These are phyloP conservation scores for Combretum micranthum DNA, from an alignment of 345 rosid genomes.

Conservation along the genomic window DNA sequence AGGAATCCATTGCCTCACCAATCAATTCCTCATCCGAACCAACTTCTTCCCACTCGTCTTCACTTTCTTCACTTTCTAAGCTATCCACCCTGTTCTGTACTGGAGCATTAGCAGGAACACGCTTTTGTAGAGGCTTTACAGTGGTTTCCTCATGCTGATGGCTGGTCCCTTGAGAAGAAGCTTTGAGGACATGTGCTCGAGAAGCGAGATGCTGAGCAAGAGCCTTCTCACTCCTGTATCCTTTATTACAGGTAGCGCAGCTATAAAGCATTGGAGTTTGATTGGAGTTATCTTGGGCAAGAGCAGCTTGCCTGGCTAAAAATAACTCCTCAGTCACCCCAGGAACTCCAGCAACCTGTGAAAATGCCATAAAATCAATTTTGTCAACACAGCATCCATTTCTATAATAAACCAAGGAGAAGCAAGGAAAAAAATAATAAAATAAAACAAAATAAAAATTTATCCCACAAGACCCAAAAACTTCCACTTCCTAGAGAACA, in stretches of 20 bases:
- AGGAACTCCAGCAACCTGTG: slow-evolving; percentile 92
- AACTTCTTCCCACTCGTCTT: slow-evolving; percentile 79
- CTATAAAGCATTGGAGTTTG: slow-evolving; percentile 65
- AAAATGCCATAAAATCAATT: not conserved
- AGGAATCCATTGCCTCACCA: slow-evolving; percentile 42
- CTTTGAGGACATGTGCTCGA: slow-evolving; percentile 45
- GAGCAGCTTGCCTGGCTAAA: slow-evolving; percentile 64
- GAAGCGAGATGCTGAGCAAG: slow-evolving; percentile 83
- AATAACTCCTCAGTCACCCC: slow-evolving; percentile 87
- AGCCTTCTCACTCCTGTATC: slow-evolving; percentile 82
- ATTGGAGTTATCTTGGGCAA: slow-evolving; percentile 51
- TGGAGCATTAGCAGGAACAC: slow-evolving; percentile 23
- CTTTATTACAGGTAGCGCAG: slow-evolving; percentile 68
- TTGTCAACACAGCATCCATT: too few relatives aligned
- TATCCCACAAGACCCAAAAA: too few relatives aligned
- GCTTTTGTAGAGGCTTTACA: slow-evolving; percentile 52
- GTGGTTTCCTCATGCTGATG: slow-evolving; percentile 42
- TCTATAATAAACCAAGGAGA: too few relatives aligned
- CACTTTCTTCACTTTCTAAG: slow-evolving; percentile 49
- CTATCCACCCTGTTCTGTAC: slow-evolving; percentile 12
- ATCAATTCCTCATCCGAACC: slow-evolving; percentile 64
- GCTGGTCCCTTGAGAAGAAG: slow-evolving; percentile 50
- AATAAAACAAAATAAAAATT: too few relatives aligned
- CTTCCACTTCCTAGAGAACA: too few relatives aligned
- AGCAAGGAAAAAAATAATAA: too few relatives aligned